These are phyloP conservation scores for Deinandra increscens DNA, from an alignment of 129 eudicot genomes.

Conservation along the genomic window DNA sequence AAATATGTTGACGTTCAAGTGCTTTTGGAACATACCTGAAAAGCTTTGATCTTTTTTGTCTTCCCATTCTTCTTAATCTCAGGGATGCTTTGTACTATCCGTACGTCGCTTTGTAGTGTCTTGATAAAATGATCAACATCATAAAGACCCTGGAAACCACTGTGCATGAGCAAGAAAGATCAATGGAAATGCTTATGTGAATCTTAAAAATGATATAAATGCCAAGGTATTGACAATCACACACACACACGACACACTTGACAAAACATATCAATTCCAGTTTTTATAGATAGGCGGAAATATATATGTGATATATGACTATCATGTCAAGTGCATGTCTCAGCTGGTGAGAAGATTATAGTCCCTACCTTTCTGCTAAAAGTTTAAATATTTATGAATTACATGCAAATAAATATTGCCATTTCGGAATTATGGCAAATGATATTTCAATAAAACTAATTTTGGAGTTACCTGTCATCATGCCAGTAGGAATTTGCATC, in stretches of 20 bases:
- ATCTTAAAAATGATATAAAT: background rate
- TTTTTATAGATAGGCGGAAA: background rate
- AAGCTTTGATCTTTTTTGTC: slow-evolving; percentile 78
- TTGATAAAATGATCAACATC: slow-evolving; percentile 89
- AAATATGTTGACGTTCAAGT: background rate
- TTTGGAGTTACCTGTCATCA: slow-evolving; percentile 68
- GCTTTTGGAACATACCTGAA: slow-evolving; percentile 49
- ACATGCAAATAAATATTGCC: background rate
- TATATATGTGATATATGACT: slow-evolving; percentile 13
- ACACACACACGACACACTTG: background rate
- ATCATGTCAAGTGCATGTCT: background rate
- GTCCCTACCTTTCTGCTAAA: background rate
- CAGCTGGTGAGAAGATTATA: background rate
- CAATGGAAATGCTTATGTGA: slow-evolving; percentile 21
- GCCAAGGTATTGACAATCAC: background rate
- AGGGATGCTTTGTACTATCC: slow-evolving; percentile 77
- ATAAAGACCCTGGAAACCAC: slow-evolving; percentile 85
- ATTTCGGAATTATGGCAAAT: background rate
- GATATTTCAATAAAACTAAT: background rate
- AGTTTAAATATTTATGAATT: background rate
- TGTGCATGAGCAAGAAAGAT: slow-evolving; percentile 40
- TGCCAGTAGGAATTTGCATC: slow-evolving; percentile 98
- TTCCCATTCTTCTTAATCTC: slow-evolving; percentile 81
- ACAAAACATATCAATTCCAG: background rate
- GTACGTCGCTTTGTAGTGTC: slow-evolving; percentile 66